A percentile compares a stretch with the other conserved stretches of the same genome.
phyloP scores from a whole-genome alignment of 345 rosid species.

The Pistacia integerrima region DNA sequence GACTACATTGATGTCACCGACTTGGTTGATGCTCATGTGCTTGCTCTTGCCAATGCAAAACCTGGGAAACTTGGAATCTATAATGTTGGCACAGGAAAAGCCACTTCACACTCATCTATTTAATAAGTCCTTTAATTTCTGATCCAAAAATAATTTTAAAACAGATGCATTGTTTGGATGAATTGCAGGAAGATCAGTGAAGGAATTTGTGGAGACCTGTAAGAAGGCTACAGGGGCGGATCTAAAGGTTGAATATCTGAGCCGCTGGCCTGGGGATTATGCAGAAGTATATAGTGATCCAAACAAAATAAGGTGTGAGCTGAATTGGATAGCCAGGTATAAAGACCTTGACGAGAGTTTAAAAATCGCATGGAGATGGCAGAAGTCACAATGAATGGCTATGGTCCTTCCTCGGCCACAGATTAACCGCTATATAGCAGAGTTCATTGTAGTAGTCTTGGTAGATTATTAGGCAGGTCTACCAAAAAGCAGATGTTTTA shows the following conservation, averaged over 20 bases:
- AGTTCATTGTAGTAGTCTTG: not conserved
- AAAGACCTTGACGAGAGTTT: constrained; percentile 59
- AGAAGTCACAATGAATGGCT: constrained; percentile 58
- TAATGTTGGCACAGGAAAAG: constrained; percentile 68
- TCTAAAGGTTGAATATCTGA: constrained; percentile 46
- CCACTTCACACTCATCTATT: constrained; percentile 13
- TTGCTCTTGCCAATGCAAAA: constrained; percentile 55
- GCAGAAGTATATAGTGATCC: constrained; percentile 65
- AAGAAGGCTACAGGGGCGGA: constrained; percentile 55
- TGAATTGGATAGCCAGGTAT: constrained; percentile 60
- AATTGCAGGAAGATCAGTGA: constrained; percentile 59
- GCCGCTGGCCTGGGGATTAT: constrained; percentile 57
- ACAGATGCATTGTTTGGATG: not conserved
- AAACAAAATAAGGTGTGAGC: constrained; percentile 43
- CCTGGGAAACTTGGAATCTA: constrained; percentile 55
- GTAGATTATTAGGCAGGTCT: not conserved
- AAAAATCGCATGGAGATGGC: constrained; percentile 71
- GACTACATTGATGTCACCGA: constrained; percentile 65
- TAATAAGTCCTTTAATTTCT: not conserved
- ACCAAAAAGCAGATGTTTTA: not conserved
- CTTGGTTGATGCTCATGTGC: constrained; percentile 66
- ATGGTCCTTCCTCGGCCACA: constrained; percentile 26
- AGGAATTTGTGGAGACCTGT: constrained; percentile 64
- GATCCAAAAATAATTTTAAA: no score
- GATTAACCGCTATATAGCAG: not conserved